A percentile compares a stretch with the other conserved stretches of the same genome.
Evolutionary conservation across 2,329 filamentous ascomycete species (phyloP).

Genomic region (Cytospora mali): DNA sequence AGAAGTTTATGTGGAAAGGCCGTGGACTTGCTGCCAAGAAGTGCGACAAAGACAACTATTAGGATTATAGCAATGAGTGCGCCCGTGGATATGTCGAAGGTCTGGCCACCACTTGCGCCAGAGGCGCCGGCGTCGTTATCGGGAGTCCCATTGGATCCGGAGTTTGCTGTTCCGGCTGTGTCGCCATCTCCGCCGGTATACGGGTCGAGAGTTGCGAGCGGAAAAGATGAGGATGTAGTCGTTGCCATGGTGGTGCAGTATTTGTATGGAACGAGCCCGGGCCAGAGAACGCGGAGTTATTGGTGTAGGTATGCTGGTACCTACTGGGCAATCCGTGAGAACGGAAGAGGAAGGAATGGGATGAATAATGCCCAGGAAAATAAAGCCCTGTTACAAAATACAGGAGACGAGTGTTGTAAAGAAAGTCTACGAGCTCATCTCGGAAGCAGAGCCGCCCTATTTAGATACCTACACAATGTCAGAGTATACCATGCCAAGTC

Average conservation of each 20-base stretch:
- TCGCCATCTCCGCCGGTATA: slow-evolving; percentile 40
- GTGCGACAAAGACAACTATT: slow-evolving; percentile 66
- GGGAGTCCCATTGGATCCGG: slow-evolving; percentile 35
- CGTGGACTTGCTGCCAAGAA: slow-evolving; percentile 66
- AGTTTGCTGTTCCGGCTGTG: slow-evolving; percentile 35
- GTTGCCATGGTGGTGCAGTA: slow-evolving; percentile 42
- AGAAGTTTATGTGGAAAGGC: neutral
- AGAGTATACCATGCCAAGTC: slow-evolving; percentile 13
- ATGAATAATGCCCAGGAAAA: neutral
- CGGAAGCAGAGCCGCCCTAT: slow-evolving; percentile 19
- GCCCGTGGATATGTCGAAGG: slow-evolving; percentile 66
- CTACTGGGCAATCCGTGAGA: neutral
- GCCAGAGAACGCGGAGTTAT: neutral
- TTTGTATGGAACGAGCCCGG: neutral
- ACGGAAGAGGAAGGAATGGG: slow-evolving; percentile 5
- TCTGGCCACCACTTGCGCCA: slow-evolving; percentile 58
- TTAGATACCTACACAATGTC: slow-evolving; percentile 21
- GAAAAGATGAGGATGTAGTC: slow-evolving; percentile 42
- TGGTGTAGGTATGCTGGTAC: neutral
- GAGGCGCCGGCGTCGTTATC: slow-evolving; percentile 66
- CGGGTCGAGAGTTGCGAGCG: slow-evolving; percentile 46
- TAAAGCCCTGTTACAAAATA: neutral
- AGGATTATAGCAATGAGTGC: slow-evolving; percentile 75
- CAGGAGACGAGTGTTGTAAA: slow-evolving; percentile 13
- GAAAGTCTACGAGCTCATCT: neutral